Conservation (phyloP, 1,284 basidiomycete genomes). For the Trichosporon sp. region DNA sequence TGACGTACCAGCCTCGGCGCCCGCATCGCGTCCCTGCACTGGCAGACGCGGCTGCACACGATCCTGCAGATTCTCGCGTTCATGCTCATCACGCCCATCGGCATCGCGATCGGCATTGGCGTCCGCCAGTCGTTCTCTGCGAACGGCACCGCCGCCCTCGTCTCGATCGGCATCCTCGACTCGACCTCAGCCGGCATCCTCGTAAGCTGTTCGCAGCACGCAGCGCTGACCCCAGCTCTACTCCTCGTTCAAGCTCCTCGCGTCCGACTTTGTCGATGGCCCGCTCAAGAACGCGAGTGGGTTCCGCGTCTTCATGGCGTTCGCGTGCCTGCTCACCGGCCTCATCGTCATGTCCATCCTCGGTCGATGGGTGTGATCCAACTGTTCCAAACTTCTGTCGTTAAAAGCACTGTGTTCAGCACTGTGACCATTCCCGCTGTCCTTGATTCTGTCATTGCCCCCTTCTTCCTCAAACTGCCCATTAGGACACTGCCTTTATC, state of each 20-base stretch:
- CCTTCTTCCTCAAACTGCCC: neutral
- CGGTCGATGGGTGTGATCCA: constrained; percentile 44
- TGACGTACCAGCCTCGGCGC: constrained; percentile 24
- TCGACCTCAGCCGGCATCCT: constrained; percentile 80
- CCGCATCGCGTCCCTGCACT: constrained; percentile 27
- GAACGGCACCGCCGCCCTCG: constrained; percentile 32
- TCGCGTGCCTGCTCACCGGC: constrained; percentile 26
- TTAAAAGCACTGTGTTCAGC: neutral
- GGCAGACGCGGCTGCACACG: constrained; percentile 15
- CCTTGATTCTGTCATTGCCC: neutral
- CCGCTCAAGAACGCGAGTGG: constrained; percentile 19
- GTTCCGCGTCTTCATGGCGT: constrained; percentile 24
- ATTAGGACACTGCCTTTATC: neutral
- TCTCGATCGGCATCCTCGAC: constrained; percentile 50
- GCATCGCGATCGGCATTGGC: constrained; percentile 33
- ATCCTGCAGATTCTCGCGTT: constrained; percentile 27
- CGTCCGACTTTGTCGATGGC: constrained; percentile 28
- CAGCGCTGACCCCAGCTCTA: constrained; percentile 23
- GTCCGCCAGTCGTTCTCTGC: constrained; percentile 32
- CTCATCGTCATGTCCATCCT: constrained; percentile 41
- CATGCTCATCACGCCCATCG: constrained; percentile 28
- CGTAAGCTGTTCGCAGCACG: neutral
- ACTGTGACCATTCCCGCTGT: neutral
- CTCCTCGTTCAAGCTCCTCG: constrained; percentile 33
- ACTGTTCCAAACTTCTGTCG: neutral